Percentiles rank a stretch among this genome's conserved stretches.
phyloP scores from a whole-genome alignment of 371 early-diverging fungal species.

The Amoeboaphelidium occidentale region DNA sequence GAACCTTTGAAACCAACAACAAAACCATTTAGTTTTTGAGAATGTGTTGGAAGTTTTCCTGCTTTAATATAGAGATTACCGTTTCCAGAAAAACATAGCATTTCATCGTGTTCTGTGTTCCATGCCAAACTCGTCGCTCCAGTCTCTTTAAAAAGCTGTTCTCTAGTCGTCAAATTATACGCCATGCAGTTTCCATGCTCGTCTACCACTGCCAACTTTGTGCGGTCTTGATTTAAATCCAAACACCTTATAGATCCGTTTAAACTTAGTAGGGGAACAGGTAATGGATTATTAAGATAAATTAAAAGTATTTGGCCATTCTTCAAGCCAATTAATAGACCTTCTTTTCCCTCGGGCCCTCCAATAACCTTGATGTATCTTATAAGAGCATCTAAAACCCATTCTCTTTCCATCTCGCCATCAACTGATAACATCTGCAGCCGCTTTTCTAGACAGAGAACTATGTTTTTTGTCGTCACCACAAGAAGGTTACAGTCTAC shows the following conservation, averaged over 20 bases:
- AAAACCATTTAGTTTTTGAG: conserved; percentile 21
- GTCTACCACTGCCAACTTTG: conserved; percentile 22
- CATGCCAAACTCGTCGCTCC: conserved; percentile 21
- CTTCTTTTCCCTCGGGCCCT: conserved; percentile 21
- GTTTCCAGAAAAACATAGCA: conserved; percentile 21
- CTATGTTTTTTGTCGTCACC: conserved; percentile 19
- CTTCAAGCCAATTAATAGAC: conserved; percentile 21
- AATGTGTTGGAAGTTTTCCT: conserved; percentile 15
- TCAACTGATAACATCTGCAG: conserved; percentile 17
- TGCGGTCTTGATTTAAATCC: conserved; percentile 16
- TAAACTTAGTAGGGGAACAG: conserved; percentile 16
- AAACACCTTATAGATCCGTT: conserved; percentile 16
- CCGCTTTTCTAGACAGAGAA: conserved; percentile 19
- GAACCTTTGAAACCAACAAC: conserved; percentile 28
- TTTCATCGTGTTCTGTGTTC: conserved; percentile 22
- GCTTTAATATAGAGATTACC: conserved; percentile 19
- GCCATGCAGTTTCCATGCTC: conserved; percentile 18
- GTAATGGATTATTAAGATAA: conserved; percentile 23
- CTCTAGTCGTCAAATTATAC: conserved; percentile 16
- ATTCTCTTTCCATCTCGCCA: conserved; percentile 22
- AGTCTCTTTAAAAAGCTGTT: conserved; percentile 22
- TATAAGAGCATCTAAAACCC: conserved; percentile 20
- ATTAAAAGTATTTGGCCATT: conserved; percentile 20
- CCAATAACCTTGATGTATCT: conserved; percentile 25
- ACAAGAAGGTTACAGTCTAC: conserved; percentile 26